phyloP scores from a whole-genome alignment of 768 basidiomycete species.

The Amanita rimosa region DNA sequence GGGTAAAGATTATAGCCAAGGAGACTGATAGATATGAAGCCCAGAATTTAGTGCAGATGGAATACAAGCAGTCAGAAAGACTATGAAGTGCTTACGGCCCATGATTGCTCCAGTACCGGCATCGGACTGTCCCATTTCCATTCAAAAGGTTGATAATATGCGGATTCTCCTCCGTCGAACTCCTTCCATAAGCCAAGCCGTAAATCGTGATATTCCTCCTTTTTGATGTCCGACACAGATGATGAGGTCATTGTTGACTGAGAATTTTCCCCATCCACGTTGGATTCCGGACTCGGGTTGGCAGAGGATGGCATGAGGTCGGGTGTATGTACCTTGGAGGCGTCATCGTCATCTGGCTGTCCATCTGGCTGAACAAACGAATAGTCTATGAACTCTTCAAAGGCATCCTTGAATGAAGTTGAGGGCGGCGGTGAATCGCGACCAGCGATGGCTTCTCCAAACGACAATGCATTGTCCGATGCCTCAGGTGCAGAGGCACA shows the following conservation, averaged over 20 bases:
- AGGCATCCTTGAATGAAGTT: conserved; percentile 2
- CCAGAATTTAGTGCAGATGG: not conserved
- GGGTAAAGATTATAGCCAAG: conserved; percentile 1
- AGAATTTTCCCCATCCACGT: conserved; percentile 1
- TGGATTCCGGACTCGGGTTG: conserved; percentile 15
- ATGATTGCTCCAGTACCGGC: conserved; percentile 7
- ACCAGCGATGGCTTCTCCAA: not conserved
- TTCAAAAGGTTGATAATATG: conserved; percentile 8
- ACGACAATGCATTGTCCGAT: conserved; percentile 17
- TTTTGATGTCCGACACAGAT: conserved; percentile 4
- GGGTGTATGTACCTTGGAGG: conserved; percentile 5
- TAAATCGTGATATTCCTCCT: conserved; percentile 5
- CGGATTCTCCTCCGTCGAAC: conserved; percentile 8
- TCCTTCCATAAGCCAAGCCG: conserved; percentile 8
- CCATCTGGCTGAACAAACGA: conserved; percentile 5
- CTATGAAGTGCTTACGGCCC: conserved; percentile 8
- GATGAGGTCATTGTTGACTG: not conserved
- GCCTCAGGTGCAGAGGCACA: conserved; percentile 27
- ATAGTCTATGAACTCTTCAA: conserved; percentile 7
- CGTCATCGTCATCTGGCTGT: conserved; percentile 6
- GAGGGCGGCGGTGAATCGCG: conserved; percentile 4
- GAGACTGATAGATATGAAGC: not conserved
- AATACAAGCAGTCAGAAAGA: not conserved
- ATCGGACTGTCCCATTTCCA: conserved; percentile 8
- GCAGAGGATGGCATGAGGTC: conserved; percentile 13